Percentiles rank a stretch among this genome's conserved stretches.
phyloP scores from a whole-genome alignment of 2,329 filamentous ascomycete genomes.

The Colletotrichum tofieldiae region DNA sequence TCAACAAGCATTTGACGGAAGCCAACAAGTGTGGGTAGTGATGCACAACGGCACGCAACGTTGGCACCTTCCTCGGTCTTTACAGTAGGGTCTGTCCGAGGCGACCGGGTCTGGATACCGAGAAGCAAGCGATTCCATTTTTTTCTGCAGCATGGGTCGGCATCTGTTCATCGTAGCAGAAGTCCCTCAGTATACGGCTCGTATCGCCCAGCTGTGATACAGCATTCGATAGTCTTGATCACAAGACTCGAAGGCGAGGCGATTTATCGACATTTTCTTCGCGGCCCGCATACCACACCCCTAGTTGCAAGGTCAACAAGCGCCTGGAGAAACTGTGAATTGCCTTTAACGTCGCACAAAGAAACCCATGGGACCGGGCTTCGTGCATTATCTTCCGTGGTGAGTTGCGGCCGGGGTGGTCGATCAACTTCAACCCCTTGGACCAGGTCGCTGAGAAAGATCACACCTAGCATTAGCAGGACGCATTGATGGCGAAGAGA shows the following conservation, averaged over 20 bases:
- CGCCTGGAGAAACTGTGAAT: neutral
- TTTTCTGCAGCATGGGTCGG: constrained; percentile 5
- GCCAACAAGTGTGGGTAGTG: neutral
- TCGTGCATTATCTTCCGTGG: neutral
- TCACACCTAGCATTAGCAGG: neutral
- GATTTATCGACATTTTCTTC: neutral
- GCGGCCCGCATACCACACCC: neutral
- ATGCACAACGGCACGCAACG: constrained; percentile 13
- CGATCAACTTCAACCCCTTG: neutral
- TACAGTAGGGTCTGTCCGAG: neutral
- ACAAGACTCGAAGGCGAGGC: constrained; percentile 18
- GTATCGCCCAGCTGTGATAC: constrained; percentile 33
- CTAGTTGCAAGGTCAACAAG: constrained; percentile 8
- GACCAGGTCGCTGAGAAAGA: neutral
- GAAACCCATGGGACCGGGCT: constrained; percentile 2
- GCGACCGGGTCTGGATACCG: constrained; percentile 6
- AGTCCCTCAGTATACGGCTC: neutral
- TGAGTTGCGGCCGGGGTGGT: neutral
- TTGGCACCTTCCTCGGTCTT: constrained; percentile 2
- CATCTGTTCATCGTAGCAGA: neutral
- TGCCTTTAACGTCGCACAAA: constrained; percentile 15
- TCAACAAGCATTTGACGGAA: constrained; percentile 4
- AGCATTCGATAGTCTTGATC: constrained; percentile 39
- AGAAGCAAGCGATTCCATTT: neutral
- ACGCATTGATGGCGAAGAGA: neutral